phyloP scores from a whole-genome alignment of 345 rosid genomes.

The Draba incana region DNA sequence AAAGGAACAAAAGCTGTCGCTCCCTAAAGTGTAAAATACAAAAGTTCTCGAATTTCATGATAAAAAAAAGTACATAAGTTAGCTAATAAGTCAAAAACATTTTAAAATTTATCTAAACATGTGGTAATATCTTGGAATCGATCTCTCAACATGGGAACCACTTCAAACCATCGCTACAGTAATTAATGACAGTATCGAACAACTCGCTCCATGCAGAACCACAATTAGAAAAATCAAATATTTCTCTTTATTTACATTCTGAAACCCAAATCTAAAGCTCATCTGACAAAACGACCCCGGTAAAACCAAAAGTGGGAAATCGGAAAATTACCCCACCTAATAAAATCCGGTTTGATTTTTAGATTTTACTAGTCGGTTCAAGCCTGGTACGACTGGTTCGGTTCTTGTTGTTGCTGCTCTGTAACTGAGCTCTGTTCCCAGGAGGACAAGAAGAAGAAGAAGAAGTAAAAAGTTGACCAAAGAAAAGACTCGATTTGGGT shows the following conservation, averaged over 20 bases:
- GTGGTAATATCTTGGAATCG: constrained; percentile 37
- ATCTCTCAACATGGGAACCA: constrained; percentile 44
- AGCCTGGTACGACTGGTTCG: constrained; percentile 44
- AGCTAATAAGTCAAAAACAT: constrained; percentile 29
- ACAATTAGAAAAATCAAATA: constrained; percentile 1
- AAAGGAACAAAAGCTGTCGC: constrained; percentile 41
- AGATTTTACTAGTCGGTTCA: constrained; percentile 30
- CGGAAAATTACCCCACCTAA: neutral
- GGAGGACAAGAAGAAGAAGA: constrained; percentile 33
- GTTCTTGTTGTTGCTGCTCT: constrained; percentile 39
- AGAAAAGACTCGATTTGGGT: constrained; percentile 57
- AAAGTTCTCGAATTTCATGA: constrained; percentile 2
- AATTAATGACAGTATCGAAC: constrained; percentile 38
- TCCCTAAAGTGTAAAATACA: constrained; percentile 14
- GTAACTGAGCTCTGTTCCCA: constrained; percentile 38
- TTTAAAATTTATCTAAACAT: constrained; percentile 29
- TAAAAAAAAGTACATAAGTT: constrained; percentile 13
- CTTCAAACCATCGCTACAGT: constrained; percentile 39
- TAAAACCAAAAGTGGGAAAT: neutral
- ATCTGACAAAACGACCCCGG: neutral
- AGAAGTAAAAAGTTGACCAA: constrained; percentile 60
- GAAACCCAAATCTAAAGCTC: constrained; percentile 10
- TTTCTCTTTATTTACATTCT: constrained; percentile 36
- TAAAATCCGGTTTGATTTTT: constrained; percentile 10
- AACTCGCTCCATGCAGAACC: constrained; percentile 19